A percentile compares a stretch with the other conserved stretches of the same genome.
Evolutionary conservation across 208 protist species (phyloP).

Genomic region (Trypanosoma grayi): DNA sequence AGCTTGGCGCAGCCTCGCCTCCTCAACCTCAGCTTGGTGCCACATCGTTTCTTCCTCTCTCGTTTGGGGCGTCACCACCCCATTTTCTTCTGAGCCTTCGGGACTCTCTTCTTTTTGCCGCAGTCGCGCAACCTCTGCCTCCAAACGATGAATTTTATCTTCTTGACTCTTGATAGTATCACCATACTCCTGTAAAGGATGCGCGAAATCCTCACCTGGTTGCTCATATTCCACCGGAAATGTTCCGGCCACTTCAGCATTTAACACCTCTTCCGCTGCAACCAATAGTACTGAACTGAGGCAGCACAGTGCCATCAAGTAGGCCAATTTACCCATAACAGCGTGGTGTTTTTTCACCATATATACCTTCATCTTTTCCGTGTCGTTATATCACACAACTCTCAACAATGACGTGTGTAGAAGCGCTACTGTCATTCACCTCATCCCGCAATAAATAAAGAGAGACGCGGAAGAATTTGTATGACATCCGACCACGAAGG

Average conservation of each 20-base stretch:
- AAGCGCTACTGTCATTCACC: too few relatives aligned
- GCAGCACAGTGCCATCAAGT: not conserved
- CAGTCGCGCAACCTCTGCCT: too few relatives aligned
- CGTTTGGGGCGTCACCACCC: too few relatives aligned
- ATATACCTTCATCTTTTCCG: not conserved
- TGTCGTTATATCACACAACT: not conserved
- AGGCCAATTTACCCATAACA: not conserved
- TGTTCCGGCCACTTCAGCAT: too few relatives aligned
- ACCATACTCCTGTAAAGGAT: not conserved
- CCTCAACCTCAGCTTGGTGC: conserved; percentile 11
- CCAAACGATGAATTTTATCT: too few relatives aligned
- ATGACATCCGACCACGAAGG: too few relatives aligned
- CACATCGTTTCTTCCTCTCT: conserved; percentile 12
- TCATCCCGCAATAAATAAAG: not conserved
- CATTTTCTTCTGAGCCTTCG: too few relatives aligned
- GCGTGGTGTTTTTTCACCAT: not conserved
- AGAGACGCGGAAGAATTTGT: not conserved
- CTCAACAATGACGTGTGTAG: not conserved
- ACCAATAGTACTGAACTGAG: not conserved
- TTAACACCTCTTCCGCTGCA: not conserved
- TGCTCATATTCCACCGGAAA: not conserved
- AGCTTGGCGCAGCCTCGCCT: too few relatives aligned
- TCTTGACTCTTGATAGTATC: not conserved
- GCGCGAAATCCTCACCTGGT: not conserved
- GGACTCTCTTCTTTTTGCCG: too few relatives aligned